A percentile compares a stretch with the other conserved stretches of the same genome.
phyloP scores from a whole-genome alignment of 1,139 yeast species.

The Sugiyamaella sp. region DNA sequence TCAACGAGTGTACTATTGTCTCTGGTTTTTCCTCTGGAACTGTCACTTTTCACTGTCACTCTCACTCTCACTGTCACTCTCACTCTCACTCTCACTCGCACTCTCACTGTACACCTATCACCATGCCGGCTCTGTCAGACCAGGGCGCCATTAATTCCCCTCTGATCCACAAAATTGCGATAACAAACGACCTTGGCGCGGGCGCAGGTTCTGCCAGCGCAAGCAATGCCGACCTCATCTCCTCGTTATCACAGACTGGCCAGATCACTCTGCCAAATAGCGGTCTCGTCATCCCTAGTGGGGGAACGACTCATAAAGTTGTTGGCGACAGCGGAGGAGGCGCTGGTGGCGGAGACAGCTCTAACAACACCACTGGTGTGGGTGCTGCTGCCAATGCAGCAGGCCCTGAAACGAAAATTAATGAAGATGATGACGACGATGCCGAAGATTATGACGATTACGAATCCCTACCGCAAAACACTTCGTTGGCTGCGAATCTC shows the following conservation, averaged over 20 bases:
- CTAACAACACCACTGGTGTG: neutral
- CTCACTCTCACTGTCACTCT: too few species aligned
- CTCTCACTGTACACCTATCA: neutral
- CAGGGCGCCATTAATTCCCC: constrained; percentile 9
- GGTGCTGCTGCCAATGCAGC: neutral
- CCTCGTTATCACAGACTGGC: constrained; percentile 8
- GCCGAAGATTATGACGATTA: constrained; percentile 57
- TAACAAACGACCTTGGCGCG: constrained; percentile 12
- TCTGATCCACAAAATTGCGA: constrained; percentile 8
- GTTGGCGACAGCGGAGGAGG: constrained; percentile 5
- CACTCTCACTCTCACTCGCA: too few species aligned
- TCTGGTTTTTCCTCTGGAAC: too few species aligned
- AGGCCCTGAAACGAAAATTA: neutral
- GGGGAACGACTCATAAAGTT: constrained; percentile 10
- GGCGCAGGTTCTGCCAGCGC: too few species aligned
- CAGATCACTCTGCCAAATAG: constrained; percentile 12
- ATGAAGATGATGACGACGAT: constrained; percentile 5
- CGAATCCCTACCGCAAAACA: constrained; percentile 88
- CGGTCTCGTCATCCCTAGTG: constrained; percentile 1
- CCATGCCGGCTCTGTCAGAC: constrained; percentile 10
- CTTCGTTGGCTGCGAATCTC: constrained; percentile 80
- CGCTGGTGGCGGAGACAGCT: neutral
- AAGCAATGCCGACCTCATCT: constrained; percentile 5
- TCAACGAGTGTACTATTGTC: too few species aligned
- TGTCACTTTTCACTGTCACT: too few species aligned